These are phyloP conservation scores for Euphorbia schlechtendalii DNA, from an alignment of 441 rosid species.

Conservation along the genomic window DNA sequence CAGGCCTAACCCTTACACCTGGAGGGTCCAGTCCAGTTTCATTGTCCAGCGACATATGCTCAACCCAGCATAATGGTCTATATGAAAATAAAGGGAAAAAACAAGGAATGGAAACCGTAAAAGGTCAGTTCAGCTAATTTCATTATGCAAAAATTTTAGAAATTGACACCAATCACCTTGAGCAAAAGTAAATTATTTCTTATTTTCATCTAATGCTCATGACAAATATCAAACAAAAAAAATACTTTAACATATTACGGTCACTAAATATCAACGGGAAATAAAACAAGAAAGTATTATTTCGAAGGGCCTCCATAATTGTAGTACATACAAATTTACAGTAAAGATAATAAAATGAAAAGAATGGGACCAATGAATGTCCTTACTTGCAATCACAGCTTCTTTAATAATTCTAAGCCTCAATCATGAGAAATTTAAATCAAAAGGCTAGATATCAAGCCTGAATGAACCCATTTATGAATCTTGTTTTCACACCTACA, in stretches of 20 bases:
- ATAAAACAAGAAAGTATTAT: neutral
- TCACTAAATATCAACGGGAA: too few species aligned
- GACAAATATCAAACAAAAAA: neutral
- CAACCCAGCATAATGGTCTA: slow-evolving; percentile 98
- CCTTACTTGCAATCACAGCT: neutral
- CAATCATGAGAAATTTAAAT: neutral
- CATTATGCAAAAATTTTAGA: neutral
- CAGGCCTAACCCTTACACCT: slow-evolving; percentile 79
- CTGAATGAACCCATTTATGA: neutral
- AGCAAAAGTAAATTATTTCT: neutral
- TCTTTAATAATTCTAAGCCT: too few species aligned
- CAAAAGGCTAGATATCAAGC: neutral
- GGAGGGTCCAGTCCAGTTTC: slow-evolving; percentile 93
- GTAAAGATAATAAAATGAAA: neutral
- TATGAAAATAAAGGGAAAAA: slow-evolving; percentile 13
- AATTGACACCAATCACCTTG: neutral
- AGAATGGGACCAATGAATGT: neutral
- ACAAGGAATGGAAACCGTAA: slow-evolving; percentile 15
- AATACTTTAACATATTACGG: too few species aligned
- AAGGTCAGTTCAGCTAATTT: neutral
- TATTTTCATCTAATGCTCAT: neutral
- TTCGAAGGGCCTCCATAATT: neutral
- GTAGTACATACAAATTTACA: neutral
- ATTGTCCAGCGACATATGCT: slow-evolving; percentile 93
- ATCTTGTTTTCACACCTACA: too few species aligned